These are phyloP conservation scores for Geopyxis carbonaria DNA, from an alignment of 495 filamentous ascomycete genomes.

Conservation along the genomic window DNA sequence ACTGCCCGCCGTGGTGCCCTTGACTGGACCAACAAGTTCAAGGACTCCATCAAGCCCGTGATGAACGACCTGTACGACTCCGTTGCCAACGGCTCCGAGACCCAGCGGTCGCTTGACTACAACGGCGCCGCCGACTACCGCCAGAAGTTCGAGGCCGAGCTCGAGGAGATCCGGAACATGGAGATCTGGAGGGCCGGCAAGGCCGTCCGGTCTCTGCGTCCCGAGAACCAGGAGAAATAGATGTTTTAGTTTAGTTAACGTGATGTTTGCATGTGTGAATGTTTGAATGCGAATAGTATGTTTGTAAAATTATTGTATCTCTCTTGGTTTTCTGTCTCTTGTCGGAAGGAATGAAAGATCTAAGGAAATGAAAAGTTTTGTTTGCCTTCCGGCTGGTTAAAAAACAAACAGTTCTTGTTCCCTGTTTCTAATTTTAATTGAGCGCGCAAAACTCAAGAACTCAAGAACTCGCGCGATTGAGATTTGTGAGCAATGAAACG, in stretches of 20 bases:
- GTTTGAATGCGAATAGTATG: too few relatives aligned
- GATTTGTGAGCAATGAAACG: too few relatives aligned
- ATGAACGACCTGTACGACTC: slow-evolving; percentile 92
- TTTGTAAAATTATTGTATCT: too few relatives aligned
- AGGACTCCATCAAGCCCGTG: slow-evolving; percentile 89
- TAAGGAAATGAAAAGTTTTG: too few relatives aligned
- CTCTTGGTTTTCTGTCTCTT: too few relatives aligned
- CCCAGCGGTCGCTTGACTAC: slow-evolving; percentile 82
- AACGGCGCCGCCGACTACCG: slow-evolving; percentile 89
- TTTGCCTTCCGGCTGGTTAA: too few relatives aligned
- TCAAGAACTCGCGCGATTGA: too few relatives aligned
- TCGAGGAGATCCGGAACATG: slow-evolving; percentile 86
- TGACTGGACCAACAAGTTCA: slow-evolving; percentile 92
- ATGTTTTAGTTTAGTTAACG: background rate
- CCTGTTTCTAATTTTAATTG: too few relatives aligned
- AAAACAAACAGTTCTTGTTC: too few relatives aligned
- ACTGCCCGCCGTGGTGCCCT: slow-evolving; percentile 96
- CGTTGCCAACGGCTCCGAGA: slow-evolving; percentile 79
- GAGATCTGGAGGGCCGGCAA: slow-evolving; percentile 99
- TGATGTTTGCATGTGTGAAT: background rate
- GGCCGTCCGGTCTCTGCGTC: slow-evolving; percentile 81
- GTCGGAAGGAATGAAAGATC: too few relatives aligned
- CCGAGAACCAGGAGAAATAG: slow-evolving; percentile 53
- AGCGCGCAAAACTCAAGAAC: too few relatives aligned
- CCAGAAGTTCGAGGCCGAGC: slow-evolving; percentile 87